phyloP scores from a whole-genome alignment of 257 asterid genomes.

The Catharanthus roseus region DNA sequence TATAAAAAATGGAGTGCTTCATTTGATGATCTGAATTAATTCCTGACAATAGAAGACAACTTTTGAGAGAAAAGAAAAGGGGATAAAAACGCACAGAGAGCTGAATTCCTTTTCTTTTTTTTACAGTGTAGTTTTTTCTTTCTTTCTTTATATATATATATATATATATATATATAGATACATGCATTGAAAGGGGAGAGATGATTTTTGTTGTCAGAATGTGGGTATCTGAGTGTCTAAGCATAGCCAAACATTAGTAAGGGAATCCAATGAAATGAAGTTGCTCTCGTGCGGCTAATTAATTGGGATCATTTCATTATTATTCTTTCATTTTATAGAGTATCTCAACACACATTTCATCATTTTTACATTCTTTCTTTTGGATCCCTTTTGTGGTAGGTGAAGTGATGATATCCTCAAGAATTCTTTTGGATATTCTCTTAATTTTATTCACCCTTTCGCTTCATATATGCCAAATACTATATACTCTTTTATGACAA shows the following conservation, averaged over 20 bases:
- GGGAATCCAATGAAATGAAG: constrained; percentile 70
- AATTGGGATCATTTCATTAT: constrained; percentile 17
- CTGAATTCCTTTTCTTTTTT: not conserved
- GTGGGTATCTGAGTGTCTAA: constrained; percentile 48
- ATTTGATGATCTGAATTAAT: not conserved
- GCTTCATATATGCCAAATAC: no score
- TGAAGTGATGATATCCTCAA: not conserved
- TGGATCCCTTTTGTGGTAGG: constrained; percentile 15
- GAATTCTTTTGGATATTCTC: not conserved
- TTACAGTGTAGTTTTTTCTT: no score
- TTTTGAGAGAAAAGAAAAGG: not conserved
- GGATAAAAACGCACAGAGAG: not conserved
- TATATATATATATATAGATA: no score
- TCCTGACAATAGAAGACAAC: constrained; percentile 20
- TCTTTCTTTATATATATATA: no score
- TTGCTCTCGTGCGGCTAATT: constrained; percentile 47
- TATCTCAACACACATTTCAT: constrained; percentile 26
- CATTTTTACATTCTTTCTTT: constrained; percentile 7
- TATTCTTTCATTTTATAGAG: constrained; percentile 9
- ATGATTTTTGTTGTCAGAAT: constrained; percentile 42
- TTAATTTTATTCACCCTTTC: not conserved
- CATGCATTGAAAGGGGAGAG: constrained; percentile 17
- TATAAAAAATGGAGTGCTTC: constrained; percentile 2
- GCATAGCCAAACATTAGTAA: constrained; percentile 32
- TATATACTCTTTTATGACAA: no score